Evolutionary conservation across 176 grass and related monocot species (phyloP), one percentile per base, ranked within the genome.

Genomic region (Paspalum notatum): DNA sequence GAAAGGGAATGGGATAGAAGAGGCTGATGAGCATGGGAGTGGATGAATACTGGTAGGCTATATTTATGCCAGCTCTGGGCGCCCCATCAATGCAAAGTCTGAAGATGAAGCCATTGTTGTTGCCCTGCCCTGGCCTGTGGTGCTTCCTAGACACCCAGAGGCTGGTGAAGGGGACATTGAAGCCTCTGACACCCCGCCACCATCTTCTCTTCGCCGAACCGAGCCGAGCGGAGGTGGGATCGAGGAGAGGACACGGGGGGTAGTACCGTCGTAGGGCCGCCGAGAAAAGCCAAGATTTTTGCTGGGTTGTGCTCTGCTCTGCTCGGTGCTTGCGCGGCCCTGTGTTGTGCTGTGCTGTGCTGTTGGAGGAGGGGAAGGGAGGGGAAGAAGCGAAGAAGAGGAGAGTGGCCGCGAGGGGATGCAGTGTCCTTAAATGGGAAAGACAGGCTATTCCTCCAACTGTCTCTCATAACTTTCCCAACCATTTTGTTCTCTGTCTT

Each of bases 351-450:
- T 71, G 32, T 32, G 32, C 32, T 52, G 50, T 39, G 67, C 12
- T 22, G 41, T 32, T 32, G 21, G 67, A 10, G 60, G 75, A n/a
- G n/a, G n/a, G n/a, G n/a, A n/a, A n/a, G n/a, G n/a, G 20, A 5
- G 46, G 43, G 5, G 15, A 14, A 3, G 26, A 52, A 0, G 1
- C 8, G n/a, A 16, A 4, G 40, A 42, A 21, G 66, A 9, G 46
- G 48, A 54, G 24, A 62, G 37, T 7, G 71, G 41, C 39, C 74
- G 70, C 55, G 57, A 58, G 54, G 66, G 66, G 59, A 49, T 52
- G 52, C 78, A 78, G 86, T 75, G 83, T 68, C 69, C 83, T 89
- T 92, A 92, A 84, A 89, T 89, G 80, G 86, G 83, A 89, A 86
- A 84, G 86, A 72, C 70, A 80, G 57, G 56, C 76, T 83, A 89